phyloP scores from a whole-genome alignment of 768 basidiomycete species.

The Kwoniella dejecticola region DNA sequence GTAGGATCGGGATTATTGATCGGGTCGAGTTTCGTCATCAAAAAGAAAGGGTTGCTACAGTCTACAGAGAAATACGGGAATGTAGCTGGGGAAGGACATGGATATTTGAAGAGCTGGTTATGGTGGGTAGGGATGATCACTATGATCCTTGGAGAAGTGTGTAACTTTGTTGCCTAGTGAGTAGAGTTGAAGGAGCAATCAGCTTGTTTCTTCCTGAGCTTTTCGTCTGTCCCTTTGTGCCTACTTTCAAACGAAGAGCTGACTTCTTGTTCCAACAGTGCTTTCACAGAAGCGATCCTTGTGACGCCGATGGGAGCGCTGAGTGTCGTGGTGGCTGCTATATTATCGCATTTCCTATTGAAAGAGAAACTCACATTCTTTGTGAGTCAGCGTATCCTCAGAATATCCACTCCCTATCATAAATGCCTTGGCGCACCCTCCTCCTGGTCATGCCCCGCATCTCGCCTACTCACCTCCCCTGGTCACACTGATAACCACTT shows the following conservation, averaged over 20 bases:
- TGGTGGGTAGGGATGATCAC: constrained; percentile 96
- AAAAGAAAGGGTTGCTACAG: constrained; percentile 87
- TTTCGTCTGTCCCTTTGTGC: too few relatives aligned
- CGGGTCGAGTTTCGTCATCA: constrained; percentile 88
- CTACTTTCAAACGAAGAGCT: not conserved
- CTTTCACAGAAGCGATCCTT: constrained; percentile 87
- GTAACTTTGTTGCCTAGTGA: constrained; percentile 55
- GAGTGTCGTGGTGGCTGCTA: constrained; percentile 92
- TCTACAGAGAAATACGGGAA: constrained; percentile 52
- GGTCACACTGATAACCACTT: too few relatives aligned
- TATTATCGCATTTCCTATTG: constrained; percentile 88
- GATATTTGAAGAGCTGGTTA: constrained; percentile 84
- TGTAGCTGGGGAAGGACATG: constrained; percentile 79
- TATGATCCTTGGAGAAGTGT: constrained; percentile 77
- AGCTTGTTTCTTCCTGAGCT: too few relatives aligned
- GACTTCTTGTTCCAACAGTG: constrained; percentile 64
- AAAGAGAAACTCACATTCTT: constrained; percentile 92
- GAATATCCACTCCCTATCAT: not conserved
- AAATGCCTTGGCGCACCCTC: not conserved
- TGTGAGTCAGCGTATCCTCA: constrained; percentile 31
- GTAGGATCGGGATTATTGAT: constrained; percentile 78
- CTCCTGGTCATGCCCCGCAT: too few relatives aligned
- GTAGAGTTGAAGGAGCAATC: constrained; percentile 14
- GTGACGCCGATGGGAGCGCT: constrained; percentile 96
- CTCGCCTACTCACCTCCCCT: too few relatives aligned